Evolutionary conservation across 305 asterid species (phyloP).

Genomic region (Withania somnifera): DNA sequence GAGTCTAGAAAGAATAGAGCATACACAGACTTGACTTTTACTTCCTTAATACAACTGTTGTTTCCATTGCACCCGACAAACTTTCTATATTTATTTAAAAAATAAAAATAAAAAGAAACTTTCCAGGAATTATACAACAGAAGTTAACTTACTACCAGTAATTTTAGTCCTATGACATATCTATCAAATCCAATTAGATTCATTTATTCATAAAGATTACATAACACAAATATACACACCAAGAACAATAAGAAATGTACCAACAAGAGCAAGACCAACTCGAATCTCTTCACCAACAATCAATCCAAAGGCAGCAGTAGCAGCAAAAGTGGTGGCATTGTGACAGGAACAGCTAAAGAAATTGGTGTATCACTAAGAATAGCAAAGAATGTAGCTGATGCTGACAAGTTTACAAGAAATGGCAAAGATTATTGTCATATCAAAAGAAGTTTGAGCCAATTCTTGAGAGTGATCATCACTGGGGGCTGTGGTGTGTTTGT

Average conservation of each 20-base stretch:
- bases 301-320: slow-evolving; percentile 73
- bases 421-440: slow-evolving; percentile 86
- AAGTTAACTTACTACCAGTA: no score
- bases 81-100: no score
- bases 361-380: slow-evolving; percentile 58
- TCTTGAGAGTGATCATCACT: slow-evolving; percentile 21
- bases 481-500: slow-evolving; percentile 37
- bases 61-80: no score
- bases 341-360: slow-evolving; percentile 79
- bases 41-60: no score
- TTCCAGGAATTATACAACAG: no score
- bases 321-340: slow-evolving; percentile 91
- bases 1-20: no score
- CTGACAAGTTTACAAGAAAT: slow-evolving; percentile 58
- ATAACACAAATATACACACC: slow-evolving; percentile 49
- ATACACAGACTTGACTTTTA: no score
- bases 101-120: no score
- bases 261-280: slow-evolving; percentile 52
- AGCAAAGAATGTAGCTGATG: slow-evolving; percentile 81
- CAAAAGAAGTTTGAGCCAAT: slow-evolving; percentile 65
- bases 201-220: background rate
- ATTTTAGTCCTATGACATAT: no score
- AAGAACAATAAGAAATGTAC: slow-evolving; percentile 52
- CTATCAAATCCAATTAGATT: no score
- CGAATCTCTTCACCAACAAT: slow-evolving; percentile 79